A percentile compares a stretch with the other conserved stretches of the same genome.
Conservation (phyloP, 495 filamentous ascomycete genomes). For the Astrothelium macrocarpum region DNA sequence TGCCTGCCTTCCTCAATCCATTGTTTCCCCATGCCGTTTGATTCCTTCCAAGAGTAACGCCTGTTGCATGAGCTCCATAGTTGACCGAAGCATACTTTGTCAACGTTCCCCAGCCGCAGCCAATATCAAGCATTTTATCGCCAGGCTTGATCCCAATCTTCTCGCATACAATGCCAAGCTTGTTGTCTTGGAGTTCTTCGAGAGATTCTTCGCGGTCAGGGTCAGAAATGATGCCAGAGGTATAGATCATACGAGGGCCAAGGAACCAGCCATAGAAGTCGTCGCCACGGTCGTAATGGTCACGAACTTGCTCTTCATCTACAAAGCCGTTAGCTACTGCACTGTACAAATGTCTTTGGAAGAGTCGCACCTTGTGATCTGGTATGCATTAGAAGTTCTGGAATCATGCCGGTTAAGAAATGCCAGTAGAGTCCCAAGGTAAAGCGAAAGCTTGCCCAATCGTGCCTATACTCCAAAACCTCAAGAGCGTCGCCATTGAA, state of each 20-base stretch:
- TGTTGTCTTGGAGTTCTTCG: slow-evolving; percentile 84
- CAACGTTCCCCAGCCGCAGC: slow-evolving; percentile 82
- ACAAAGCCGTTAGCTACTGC: slow-evolving; percentile 3
- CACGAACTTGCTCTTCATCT: slow-evolving; percentile 83
- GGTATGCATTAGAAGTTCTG: slow-evolving; percentile 71
- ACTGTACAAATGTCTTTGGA: background rate
- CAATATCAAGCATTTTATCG: slow-evolving; percentile 70
- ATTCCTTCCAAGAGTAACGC: slow-evolving; percentile 72
- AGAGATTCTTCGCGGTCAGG: slow-evolving; percentile 65
- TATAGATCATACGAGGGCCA: slow-evolving; percentile 86
- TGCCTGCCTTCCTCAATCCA: slow-evolving; percentile 57
- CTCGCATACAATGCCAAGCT: slow-evolving; percentile 74
- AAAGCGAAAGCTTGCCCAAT: slow-evolving; percentile 79
- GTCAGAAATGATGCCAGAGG: slow-evolving; percentile 71
- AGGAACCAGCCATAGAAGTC: slow-evolving; percentile 88
- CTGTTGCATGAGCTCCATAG: slow-evolving; percentile 68
- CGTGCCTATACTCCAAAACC: slow-evolving; percentile 72
- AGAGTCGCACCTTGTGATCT: slow-evolving; percentile 54
- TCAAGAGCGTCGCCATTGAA: slow-evolving; percentile 80
- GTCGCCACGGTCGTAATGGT: slow-evolving; percentile 80
- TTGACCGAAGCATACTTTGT: slow-evolving; percentile 68
- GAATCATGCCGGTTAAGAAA: slow-evolving; percentile 62
- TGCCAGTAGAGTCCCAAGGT: slow-evolving; percentile 59
- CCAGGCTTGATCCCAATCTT: slow-evolving; percentile 66
- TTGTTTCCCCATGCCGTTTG: slow-evolving; percentile 77